These are phyloP conservation scores for Solanum hybrid DNA, from an alignment of 305 asterid species.

Conservation along the genomic window DNA sequence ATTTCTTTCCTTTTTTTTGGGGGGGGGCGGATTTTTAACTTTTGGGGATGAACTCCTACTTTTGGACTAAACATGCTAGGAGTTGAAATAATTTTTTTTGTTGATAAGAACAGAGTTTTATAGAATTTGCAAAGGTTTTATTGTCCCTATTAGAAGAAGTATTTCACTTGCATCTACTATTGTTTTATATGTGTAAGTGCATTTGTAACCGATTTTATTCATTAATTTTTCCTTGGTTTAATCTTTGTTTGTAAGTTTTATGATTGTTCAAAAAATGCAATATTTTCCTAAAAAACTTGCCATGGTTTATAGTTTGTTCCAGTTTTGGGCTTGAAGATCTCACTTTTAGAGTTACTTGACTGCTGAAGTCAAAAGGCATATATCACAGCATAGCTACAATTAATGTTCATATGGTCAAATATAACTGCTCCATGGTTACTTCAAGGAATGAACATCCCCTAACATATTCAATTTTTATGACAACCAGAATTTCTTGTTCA, in stretches of 20 bases:
- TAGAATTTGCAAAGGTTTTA: neutral
- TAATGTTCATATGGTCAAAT: neutral
- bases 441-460: neutral
- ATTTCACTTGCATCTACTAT: neutral
- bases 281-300: neutral
- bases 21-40: neutral
- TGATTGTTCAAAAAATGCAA: neutral
- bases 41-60: neutral
- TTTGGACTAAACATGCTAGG: neutral
- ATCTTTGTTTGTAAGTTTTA: neutral
- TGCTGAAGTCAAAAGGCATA: neutral
- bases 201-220: neutral
- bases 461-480: neutral
- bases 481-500: slow-evolving; percentile 6
- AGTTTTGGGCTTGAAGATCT: neutral
- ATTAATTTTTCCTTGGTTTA: neutral
- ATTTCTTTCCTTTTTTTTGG: neutral
- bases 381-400: neutral
- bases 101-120: neutral
- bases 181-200: neutral
- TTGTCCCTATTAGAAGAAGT: neutral
- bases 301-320: neutral
- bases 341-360: neutral
- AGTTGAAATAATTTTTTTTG: neutral
- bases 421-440: neutral